Evolutionary conservation across 2,329 filamentous ascomycete genomes (phyloP).

Genomic region (Aspergillus luchuensis): DNA sequence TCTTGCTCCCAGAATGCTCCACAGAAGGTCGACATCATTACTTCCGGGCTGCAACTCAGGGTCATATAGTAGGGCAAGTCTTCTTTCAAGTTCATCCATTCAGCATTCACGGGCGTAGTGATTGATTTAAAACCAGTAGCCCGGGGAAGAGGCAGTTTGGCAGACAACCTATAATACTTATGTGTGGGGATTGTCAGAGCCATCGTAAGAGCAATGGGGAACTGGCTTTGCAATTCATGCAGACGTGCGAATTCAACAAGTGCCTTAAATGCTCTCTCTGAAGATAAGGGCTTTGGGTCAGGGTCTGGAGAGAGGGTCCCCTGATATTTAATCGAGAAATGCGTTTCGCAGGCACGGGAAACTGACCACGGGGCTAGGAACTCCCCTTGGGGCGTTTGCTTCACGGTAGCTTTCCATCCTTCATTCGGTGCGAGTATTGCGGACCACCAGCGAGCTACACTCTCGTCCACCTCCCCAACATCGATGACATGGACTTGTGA

Average conservation of each 20-base stretch:
- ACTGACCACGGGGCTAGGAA: slow-evolving; percentile 20
- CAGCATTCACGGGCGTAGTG: not conserved
- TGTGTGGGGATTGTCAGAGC: slow-evolving; percentile 19
- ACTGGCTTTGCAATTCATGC: slow-evolving; percentile 18
- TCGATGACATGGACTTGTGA: slow-evolving; percentile 9
- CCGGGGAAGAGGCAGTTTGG: slow-evolving; percentile 14
- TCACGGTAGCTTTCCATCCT: slow-evolving; percentile 21
- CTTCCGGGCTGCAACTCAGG: slow-evolving; percentile 19
- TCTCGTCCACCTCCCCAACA: slow-evolving; percentile 17
- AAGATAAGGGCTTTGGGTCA: slow-evolving; percentile 7
- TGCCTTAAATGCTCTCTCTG: slow-evolving; percentile 10
- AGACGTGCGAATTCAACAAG: slow-evolving; percentile 16
- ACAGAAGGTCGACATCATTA: slow-evolving; percentile 18
- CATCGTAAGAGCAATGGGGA: slow-evolving; percentile 17
- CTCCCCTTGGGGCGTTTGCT: not conserved
- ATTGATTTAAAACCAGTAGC: no score
- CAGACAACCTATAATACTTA: slow-evolving; percentile 8
- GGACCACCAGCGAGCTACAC: slow-evolving; percentile 21
- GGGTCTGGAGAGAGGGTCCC: no score
- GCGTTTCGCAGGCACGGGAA: not conserved
- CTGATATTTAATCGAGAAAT: not conserved
- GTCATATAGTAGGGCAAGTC: slow-evolving; percentile 21
- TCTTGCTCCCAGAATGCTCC: slow-evolving; percentile 20
- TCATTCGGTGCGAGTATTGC: slow-evolving; percentile 17
- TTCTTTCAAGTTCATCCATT: slow-evolving; percentile 10